Conservation (phyloP, 2,329 filamentous ascomycete species). For the Cryphonectria nitschkei region DNA sequence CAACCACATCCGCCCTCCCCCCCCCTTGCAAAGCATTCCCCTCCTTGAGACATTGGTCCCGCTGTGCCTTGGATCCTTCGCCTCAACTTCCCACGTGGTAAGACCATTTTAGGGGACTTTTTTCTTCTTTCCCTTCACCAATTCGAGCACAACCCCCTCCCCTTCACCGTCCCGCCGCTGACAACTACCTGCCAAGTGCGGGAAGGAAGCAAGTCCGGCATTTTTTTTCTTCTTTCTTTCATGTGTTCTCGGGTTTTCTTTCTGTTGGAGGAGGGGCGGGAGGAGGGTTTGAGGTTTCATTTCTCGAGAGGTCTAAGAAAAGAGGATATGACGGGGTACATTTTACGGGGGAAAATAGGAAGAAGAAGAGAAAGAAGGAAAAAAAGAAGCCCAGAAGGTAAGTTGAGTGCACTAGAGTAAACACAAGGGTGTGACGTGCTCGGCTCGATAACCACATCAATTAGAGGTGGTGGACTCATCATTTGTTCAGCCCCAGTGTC, state of each 20-base stretch:
- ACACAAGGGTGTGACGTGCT: neutral
- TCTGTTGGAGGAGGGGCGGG: too few relatives aligned
- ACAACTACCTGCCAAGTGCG: conserved; percentile 20
- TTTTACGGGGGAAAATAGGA: too few relatives aligned
- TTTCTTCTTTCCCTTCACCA: neutral
- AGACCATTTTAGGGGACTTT: conserved; percentile 13
- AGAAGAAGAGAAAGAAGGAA: too few relatives aligned
- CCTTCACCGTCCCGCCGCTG: neutral
- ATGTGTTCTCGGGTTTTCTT: too few relatives aligned
- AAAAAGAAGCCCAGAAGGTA: neutral
- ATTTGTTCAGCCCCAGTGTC: neutral
- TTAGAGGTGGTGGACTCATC: neutral
- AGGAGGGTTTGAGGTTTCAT: neutral
- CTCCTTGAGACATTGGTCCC: neutral
- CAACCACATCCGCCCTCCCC: too few relatives aligned
- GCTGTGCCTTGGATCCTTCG: conserved; percentile 3
- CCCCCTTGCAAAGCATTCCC: neutral
- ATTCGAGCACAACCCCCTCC: neutral
- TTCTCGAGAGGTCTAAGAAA: neutral
- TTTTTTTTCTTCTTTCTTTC: neutral
- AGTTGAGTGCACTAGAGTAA: neutral
- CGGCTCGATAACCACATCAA: neutral
- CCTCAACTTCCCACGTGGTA: conserved; percentile 20
- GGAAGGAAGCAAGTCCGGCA: conserved; percentile 19
- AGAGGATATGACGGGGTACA: too few relatives aligned